Evolutionary conservation across 73 alveolate genomes (phyloP).

Genomic region (Paramecium pentaurelia): DNA sequence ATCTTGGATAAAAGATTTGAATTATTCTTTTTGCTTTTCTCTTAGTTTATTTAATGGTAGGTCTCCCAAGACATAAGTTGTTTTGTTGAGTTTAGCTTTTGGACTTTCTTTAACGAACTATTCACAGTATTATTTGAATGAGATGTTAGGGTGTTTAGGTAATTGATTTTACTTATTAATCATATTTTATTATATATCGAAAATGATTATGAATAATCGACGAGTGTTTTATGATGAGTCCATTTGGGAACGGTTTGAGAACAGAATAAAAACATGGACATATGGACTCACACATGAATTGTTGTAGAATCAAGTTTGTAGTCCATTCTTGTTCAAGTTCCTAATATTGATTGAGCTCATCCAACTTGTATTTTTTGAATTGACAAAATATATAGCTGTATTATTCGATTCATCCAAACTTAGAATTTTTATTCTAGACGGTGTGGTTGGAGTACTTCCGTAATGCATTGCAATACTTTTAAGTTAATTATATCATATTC

Average conservation of each 20-base stretch:
- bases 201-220: conserved; percentile 50
- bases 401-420: conserved; percentile 51
- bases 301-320: conserved; percentile 25
- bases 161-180: not conserved
- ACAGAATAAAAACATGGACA: conserved; percentile 47
- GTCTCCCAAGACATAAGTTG: not conserved
- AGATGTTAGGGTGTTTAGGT: not conserved
- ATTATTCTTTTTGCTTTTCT: not conserved
- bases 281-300: conserved; percentile 61
- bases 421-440: conserved; percentile 9
- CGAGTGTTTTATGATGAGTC: conserved; percentile 58
- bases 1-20: not conserved
- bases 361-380: conserved; percentile 30
- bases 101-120: not conserved
- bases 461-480: conserved; percentile 55
- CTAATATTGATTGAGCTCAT: conserved; percentile 45
- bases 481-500: conserved; percentile 41
- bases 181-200: conserved; percentile 4
- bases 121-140: not conserved
- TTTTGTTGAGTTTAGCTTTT: not conserved
- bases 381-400: conserved; percentile 11
- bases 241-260: conserved; percentile 58
- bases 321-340: conserved; percentile 52
- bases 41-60: not conserved
- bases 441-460: conserved; percentile 41